Evolutionary conservation across 345 rosid genomes (phyloP), one percentile per base, ranked within the genome.

Genomic region (Pseudoturritis turrita): DNA sequence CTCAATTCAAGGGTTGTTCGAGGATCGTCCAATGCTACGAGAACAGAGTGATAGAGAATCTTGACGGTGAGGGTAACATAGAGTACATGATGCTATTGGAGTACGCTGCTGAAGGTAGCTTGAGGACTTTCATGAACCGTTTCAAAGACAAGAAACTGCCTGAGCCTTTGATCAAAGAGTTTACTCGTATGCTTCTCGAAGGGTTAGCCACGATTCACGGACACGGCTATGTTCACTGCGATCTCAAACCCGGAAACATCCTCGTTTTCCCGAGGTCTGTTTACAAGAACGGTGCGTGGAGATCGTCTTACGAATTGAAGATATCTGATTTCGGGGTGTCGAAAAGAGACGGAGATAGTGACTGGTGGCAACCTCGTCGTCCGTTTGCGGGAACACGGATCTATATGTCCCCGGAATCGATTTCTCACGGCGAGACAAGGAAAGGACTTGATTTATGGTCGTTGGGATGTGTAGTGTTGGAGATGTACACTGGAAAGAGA

Each of bases 51-150:
- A 3, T 6, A 55, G 33, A 73, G 52, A 78, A 39, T 1, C 0
- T 7, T 0, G 21, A 62, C 40, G n/a, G 21, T 1, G 22, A 68
- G 14, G 80, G 80, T 6, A 19, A 57, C 26, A 50, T 75, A 73
- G 71, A 40, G 19, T 83, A 79, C 74, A 79, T 66, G 26, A 8
- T 83, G 4, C 11, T 74, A 9, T 47, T 85, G 57, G 89, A 85
- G 58, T 83, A 83, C 26, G 85, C 83, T 4, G 35, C 79, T 6
- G 85, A 78, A 28, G 84, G 85, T 62, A 75, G 79, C 67, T 77
- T 85, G 10, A 62, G 25, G 11, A 45, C 17, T 60, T 31, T 78
- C 6, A 74, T 68, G 31, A 23, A 47, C 13, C 52, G 40, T 4
- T 75, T 71, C 17, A 13, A 14, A 21, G 81, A 77, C n/a, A 41